Evolutionary conservation across 192 early-diverging fungal species (phyloP).

Genomic region (Phycomyces nitens): DNA sequence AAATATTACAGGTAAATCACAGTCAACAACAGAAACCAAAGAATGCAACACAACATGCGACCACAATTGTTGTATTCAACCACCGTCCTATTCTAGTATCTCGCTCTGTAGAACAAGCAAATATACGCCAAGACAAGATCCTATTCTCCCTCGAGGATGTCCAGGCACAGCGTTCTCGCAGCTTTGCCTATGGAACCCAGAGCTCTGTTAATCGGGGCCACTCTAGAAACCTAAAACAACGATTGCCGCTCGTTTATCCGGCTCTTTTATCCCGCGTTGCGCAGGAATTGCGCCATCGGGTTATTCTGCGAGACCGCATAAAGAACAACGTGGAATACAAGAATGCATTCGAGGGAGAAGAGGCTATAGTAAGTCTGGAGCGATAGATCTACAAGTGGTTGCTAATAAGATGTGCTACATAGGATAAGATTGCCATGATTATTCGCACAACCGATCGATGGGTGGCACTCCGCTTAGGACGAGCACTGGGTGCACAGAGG

Average conservation of each 20-base stretch:
- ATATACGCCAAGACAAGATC: background rate
- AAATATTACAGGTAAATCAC: background rate
- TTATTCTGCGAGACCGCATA: constrained; percentile 58
- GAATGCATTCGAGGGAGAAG: constrained; percentile 80
- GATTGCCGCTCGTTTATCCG: constrained; percentile 60
- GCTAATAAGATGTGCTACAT: background rate
- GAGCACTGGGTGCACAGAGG: constrained; percentile 83
- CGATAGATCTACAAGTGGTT: background rate
- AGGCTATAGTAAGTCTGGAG: constrained; percentile 70
- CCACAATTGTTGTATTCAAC: background rate
- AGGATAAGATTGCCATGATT: constrained; percentile 62
- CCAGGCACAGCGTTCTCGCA: constrained; percentile 20
- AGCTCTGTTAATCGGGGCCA: background rate
- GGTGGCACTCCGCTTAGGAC: constrained; percentile 80
- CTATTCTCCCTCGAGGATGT: background rate
- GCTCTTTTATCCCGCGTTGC: constrained; percentile 74
- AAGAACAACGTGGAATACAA: constrained; percentile 83
- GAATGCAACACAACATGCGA: no score
- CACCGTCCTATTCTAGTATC: background rate
- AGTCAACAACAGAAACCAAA: background rate
- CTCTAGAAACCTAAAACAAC: background rate
- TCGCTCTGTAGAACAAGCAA: constrained; percentile 1
- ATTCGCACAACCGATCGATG: constrained; percentile 84
- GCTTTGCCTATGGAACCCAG: constrained; percentile 27
- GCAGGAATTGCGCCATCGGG: constrained; percentile 56